Conservation (phyloP, 2,329 filamentous ascomycete genomes). For the Westerdykella ornata region DNA sequence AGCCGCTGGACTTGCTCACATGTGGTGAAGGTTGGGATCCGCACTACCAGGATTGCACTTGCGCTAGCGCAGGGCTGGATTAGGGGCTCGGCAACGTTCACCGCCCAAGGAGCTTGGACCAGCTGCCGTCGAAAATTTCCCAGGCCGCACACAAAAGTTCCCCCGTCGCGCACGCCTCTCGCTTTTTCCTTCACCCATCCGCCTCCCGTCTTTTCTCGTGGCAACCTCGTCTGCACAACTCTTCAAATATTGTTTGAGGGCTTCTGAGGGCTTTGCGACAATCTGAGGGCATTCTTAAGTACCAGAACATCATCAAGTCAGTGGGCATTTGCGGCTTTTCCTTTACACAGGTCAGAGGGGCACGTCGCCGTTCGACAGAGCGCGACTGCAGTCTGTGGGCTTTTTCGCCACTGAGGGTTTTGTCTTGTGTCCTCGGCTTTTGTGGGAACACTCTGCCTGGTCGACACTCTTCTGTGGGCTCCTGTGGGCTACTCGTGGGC, state of each 20-base stretch:
- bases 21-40: not conserved
- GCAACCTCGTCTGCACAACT: slow-evolving; percentile 8
- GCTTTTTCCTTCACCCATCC: slow-evolving; percentile 7
- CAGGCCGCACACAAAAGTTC: slow-evolving; percentile 5
- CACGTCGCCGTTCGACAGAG: slow-evolving; percentile 32
- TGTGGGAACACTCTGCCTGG: slow-evolving; percentile 50
- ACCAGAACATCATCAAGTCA: slow-evolving; percentile 36
- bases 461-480: slow-evolving; percentile 42
- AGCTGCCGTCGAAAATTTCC: slow-evolving; percentile 1
- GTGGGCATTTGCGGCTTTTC: slow-evolving; percentile 38
- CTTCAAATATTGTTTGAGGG: slow-evolving; percentile 29
- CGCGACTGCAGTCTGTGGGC: slow-evolving; percentile 34
- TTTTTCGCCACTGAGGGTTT: slow-evolving; percentile 39
- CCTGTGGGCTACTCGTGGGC: slow-evolving; percentile 42
- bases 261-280: slow-evolving; percentile 29
- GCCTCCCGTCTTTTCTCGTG: slow-evolving; percentile 12
- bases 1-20: not conserved
- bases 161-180: slow-evolving; percentile 4
- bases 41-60: no score
- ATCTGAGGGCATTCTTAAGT: slow-evolving; percentile 8
- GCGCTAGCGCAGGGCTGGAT: not conserved
- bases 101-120: not conserved
- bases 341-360: slow-evolving; percentile 34
- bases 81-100: not conserved
- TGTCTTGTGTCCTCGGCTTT: slow-evolving; percentile 43